Percentiles rank a stretch among this genome's conserved stretches.
Evolutionary conservation across 306 rosid genomes (phyloP).

Genomic region (Malus fusca): DNA sequence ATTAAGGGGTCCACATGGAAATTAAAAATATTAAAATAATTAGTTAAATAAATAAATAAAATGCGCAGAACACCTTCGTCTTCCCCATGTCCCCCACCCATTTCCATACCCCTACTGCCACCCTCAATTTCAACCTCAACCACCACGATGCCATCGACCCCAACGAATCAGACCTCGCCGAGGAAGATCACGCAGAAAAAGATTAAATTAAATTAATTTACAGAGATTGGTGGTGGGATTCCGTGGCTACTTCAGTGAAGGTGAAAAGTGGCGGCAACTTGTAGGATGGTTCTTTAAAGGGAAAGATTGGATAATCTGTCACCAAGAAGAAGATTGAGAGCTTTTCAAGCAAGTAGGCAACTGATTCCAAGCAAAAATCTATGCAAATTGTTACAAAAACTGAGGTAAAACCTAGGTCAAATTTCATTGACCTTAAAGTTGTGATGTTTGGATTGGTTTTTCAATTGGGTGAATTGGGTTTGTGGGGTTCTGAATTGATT

Average conservation of each 20-base stretch:
- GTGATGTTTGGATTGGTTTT: constrained; percentile 15
- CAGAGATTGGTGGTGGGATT: neutral
- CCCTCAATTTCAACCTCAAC: no score
- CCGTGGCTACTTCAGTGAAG: constrained; percentile 46
- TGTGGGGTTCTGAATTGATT: constrained; percentile 12
- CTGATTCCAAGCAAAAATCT: constrained; percentile 51
- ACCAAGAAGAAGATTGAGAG: constrained; percentile 42
- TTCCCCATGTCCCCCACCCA: no score
- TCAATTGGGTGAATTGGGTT: constrained; percentile 8
- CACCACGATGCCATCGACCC: no score
- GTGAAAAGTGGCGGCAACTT: constrained; percentile 25
- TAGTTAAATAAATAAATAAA: no score
- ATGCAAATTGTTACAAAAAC: constrained; percentile 37
- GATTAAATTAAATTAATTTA: neutral
- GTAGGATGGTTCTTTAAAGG: constrained; percentile 45
- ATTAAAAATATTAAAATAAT: no score
- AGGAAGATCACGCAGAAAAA: constrained; percentile 9
- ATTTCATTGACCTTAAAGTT: neutral
- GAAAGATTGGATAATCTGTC: constrained; percentile 39
- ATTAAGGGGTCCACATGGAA: no score
- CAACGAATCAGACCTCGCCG: neutral
- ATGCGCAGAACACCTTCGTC: no score
- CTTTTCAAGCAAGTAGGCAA: constrained; percentile 32
- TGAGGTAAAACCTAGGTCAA: constrained; percentile 42
- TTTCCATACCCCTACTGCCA: no score